phyloP scores from a whole-genome alignment of 768 basidiomycete genomes.

The Russula sp. region DNA sequence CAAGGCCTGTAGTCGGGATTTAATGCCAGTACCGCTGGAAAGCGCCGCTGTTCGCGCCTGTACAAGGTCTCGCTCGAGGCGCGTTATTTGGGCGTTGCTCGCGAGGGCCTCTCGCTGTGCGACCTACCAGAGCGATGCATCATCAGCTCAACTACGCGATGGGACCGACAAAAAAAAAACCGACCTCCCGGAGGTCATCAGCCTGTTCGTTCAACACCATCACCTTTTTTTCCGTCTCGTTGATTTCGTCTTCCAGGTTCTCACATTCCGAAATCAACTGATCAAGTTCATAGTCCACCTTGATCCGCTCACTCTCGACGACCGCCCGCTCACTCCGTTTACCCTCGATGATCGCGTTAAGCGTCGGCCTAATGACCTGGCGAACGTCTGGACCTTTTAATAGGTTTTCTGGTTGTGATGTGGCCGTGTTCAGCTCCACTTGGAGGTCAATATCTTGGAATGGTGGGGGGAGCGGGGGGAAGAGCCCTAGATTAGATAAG shows the following conservation, averaged over 20 bases:
- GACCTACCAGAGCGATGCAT: slow-evolving; percentile 40
- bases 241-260: slow-evolving; percentile 72
- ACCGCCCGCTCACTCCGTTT: slow-evolving; percentile 63
- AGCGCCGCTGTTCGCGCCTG: slow-evolving; percentile 71
- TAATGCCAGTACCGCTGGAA: slow-evolving; percentile 77
- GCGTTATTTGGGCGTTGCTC: slow-evolving; percentile 57
- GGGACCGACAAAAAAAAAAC: slow-evolving; percentile 25
- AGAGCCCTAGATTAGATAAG: slow-evolving; percentile 68
- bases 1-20: slow-evolving; percentile 66
- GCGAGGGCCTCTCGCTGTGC: slow-evolving; percentile 69
- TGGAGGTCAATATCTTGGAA: slow-evolving; percentile 69
- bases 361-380: slow-evolving; percentile 68
- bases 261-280: slow-evolving; percentile 71
- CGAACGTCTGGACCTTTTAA: slow-evolving; percentile 65
- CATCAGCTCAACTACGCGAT: not conserved
- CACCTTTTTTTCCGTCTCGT: slow-evolving; percentile 69
- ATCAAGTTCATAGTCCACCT: slow-evolving; percentile 79
- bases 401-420: slow-evolving; percentile 62
- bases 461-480: slow-evolving; percentile 66
- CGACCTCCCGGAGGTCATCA: slow-evolving; percentile 74
- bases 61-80: slow-evolving; percentile 65
- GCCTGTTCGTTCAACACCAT: slow-evolving; percentile 65
- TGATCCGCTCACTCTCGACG: slow-evolving; percentile 72
- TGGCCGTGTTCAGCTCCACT: slow-evolving; percentile 75
- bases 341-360: slow-evolving; percentile 64